Evolutionary conservation across 2,329 filamentous ascomycete species (phyloP).

Genomic region (Raffaelea arxii): DNA sequence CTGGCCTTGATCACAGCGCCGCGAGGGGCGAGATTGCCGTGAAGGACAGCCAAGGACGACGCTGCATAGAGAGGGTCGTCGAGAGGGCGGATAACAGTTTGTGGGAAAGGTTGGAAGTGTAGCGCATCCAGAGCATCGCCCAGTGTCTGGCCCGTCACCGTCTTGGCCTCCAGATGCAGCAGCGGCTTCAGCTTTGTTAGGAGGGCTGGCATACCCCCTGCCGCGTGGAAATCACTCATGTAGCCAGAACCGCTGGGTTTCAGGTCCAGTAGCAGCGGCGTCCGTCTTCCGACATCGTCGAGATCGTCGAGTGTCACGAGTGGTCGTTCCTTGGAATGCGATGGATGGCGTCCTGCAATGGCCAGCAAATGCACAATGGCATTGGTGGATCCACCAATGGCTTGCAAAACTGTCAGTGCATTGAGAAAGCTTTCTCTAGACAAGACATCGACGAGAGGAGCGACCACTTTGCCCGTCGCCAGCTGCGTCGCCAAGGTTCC

Average conservation of each 20-base stretch:
- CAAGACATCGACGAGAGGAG: conserved; percentile 60
- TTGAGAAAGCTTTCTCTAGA: conserved; percentile 73
- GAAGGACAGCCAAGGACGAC: conserved; percentile 73
- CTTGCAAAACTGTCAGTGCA: conserved; percentile 77
- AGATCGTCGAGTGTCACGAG: conserved; percentile 52
- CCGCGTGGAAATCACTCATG: conserved; percentile 84
- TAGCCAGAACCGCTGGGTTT: conserved; percentile 81
- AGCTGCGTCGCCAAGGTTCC: conserved; percentile 56
- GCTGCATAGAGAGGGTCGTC: conserved; percentile 55
- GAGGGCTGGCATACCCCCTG: conserved; percentile 75
- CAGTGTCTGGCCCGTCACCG: conserved; percentile 76
- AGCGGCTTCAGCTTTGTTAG: conserved; percentile 69
- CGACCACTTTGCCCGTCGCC: conserved; percentile 58
- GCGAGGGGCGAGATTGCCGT: conserved; percentile 72
- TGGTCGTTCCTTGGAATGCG: conserved; percentile 52
- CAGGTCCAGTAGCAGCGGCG: conserved; percentile 73
- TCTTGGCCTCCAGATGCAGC: conserved; percentile 66
- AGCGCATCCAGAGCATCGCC: conserved; percentile 66
- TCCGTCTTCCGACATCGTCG: conserved; percentile 66
- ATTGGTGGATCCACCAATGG: conserved; percentile 73
- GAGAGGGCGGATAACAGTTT: conserved; percentile 55
- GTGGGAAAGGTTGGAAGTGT: conserved; percentile 43
- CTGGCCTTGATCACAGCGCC: conserved; percentile 89
- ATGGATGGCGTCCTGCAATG: conserved; percentile 65
- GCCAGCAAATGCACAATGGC: conserved; percentile 79